Evolutionary conservation across 768 basidiomycete species (phyloP).

Genomic region (Pulveroboletus sp.): DNA sequence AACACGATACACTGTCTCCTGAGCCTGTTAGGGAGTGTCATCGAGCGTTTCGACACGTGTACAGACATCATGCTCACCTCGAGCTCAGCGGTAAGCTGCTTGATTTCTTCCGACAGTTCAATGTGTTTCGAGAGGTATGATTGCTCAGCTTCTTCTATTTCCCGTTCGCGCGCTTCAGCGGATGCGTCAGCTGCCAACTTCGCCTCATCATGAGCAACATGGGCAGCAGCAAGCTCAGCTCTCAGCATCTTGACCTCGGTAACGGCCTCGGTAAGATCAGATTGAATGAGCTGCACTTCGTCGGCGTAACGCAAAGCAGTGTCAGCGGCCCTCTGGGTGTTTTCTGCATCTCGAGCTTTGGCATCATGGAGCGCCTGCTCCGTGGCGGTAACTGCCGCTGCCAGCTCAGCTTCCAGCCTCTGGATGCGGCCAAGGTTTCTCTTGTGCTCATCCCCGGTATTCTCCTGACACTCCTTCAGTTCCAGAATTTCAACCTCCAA

Average conservation of each 20-base stretch:
- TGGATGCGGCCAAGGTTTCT: slow-evolving; percentile 43
- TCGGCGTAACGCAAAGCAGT: slow-evolving; percentile 40
- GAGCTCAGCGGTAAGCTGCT: slow-evolving; percentile 54
- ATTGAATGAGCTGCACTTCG: slow-evolving; percentile 41
- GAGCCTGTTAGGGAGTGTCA: slow-evolving; percentile 39
- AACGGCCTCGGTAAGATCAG: slow-evolving; percentile 41
- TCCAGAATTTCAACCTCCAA: slow-evolving; percentile 80
- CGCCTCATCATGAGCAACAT: slow-evolving; percentile 45
- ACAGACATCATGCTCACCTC: slow-evolving; percentile 42
- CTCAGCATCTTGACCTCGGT: slow-evolving; percentile 44
- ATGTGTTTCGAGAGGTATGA: slow-evolving; percentile 45
- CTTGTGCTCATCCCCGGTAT: slow-evolving; percentile 53
- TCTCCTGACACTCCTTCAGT: slow-evolving; percentile 65
- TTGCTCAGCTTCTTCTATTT: slow-evolving; percentile 51
- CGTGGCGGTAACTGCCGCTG: slow-evolving; percentile 42
- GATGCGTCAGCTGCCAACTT: slow-evolving; percentile 41
- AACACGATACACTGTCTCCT: slow-evolving; percentile 63
- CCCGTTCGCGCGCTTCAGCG: slow-evolving; percentile 42
- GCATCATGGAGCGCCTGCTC: slow-evolving; percentile 46
- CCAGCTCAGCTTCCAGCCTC: slow-evolving; percentile 50
- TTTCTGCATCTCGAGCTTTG: slow-evolving; percentile 44
- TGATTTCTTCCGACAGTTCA: slow-evolving; percentile 51
- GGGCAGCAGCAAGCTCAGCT: slow-evolving; percentile 41
- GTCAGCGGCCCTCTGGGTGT: slow-evolving; percentile 36
- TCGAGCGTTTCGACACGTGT: background rate